phyloP scores from a whole-genome alignment of 2,329 filamentous ascomycete genomes.

The Drechmeria coniospora region DNA sequence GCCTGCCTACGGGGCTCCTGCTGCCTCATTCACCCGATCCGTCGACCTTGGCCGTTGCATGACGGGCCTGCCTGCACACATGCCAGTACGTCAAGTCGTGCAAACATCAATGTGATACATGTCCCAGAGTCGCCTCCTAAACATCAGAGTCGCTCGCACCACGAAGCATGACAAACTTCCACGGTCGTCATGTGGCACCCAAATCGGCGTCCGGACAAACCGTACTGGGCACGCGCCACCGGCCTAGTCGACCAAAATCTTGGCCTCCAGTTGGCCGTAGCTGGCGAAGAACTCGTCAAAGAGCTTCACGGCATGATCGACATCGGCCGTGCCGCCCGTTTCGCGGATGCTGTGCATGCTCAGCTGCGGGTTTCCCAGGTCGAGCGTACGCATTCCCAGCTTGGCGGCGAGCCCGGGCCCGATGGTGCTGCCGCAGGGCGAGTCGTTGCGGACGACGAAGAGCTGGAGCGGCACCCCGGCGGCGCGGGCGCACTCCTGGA shows the following conservation, averaged over 20 bases:
- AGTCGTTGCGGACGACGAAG: conserved; percentile 94
- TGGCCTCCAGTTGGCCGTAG: conserved; percentile 69
- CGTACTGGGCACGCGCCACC: not conserved
- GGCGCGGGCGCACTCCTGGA: conserved; percentile 69
- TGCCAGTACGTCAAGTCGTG: no score
- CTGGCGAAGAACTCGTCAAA: conserved; percentile 79
- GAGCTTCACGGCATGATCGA: conserved; percentile 69
- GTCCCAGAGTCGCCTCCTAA: no score
- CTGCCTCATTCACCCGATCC: no score
- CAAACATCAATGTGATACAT: no score
- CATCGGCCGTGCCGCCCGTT: conserved; percentile 76
- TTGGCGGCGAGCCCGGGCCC: conserved; percentile 89
- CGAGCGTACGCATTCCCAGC: conserved; percentile 74
- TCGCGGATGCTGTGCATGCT: conserved; percentile 97
- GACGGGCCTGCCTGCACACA: no score
- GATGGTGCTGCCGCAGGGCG: conserved; percentile 87
- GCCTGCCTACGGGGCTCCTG: no score
- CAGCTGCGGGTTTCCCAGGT: conserved; percentile 85
- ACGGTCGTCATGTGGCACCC: conserved; percentile 1
- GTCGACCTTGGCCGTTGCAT: no score
- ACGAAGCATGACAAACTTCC: conserved; percentile 1
- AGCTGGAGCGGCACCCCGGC: conserved; percentile 77
- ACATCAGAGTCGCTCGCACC: no score
- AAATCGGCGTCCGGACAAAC: conserved; percentile 1
- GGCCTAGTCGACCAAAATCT: conserved; percentile 62